Evolutionary conservation across 164 flowering plant species (phyloP), one percentile per base, ranked within the genome.

Genomic region (Piper betle): DNA sequence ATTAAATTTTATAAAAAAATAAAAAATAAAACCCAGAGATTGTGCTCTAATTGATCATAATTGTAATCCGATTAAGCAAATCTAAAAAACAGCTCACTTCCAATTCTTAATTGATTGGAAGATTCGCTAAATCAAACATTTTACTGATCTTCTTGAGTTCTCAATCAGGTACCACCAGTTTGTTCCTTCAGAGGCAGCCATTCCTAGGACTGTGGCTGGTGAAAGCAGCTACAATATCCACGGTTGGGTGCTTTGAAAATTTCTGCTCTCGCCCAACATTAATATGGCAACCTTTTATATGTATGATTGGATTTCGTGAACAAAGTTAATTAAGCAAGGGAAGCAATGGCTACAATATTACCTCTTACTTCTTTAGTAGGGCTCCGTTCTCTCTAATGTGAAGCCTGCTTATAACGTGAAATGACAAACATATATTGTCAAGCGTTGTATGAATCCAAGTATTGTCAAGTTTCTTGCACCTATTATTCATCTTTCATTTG

Each of bases 171-270:
- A 75, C 65, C 73, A 72, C 68, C 71, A 75, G 55, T 75, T 64
- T 60, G 75, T 64, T 56, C 69, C 66, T 38, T 61, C 58, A 4
- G 73, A 75, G 64, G 71, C 67, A 64, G 40, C 64, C 41, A 52
- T 68, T 54, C 64, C 72, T 3, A 69, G 75, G 65, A 69, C 48
- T 62, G 64, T 38, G 18, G 69, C 75, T 10, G 65, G 71, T 5
- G 75, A 75, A 65, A 67, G 60, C 57, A 75, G 67, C 73, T 75
- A 69, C n/a, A n/a, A n/a, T 63, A 65, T 69, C 16, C 78, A 75
- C 52, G 78, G 78, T 25, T 75, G 78, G 78, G 68, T 64, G 53
- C 78, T 75, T 52, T 72, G 62, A 72, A 62, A 38, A 39, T 19
- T 17, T 40, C 50, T 43, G 43, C 12, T n/a, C n/a, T n/a, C n/a